These are phyloP conservation scores for Pseudonitzschia delicatissima DNA, from an alignment of 108 stramenopile genomes.

Conservation along the genomic window DNA sequence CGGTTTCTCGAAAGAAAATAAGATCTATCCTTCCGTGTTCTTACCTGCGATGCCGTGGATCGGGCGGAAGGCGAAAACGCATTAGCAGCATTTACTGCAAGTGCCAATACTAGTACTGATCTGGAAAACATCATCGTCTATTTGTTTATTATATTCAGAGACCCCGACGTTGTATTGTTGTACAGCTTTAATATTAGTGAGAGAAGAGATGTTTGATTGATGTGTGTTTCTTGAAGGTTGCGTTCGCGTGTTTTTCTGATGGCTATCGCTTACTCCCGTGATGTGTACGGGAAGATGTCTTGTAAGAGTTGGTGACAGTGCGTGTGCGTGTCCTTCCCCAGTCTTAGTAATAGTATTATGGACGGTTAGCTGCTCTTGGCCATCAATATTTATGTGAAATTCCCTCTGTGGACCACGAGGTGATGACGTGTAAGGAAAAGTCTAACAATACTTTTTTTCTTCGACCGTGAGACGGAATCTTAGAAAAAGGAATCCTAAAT, in stretches of 20 bases:
- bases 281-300: too few species aligned
- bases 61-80: slow-evolving; percentile 13
- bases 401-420: too few species aligned
- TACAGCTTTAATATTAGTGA: not conserved
- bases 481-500: not conserved
- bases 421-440: not conserved
- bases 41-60: slow-evolving; percentile 13
- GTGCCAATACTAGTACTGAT: slow-evolving; percentile 8
- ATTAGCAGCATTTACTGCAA: not conserved
- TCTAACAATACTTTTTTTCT: not conserved
- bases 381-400: not conserved
- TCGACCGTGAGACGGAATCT: not conserved
- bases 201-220: slow-evolving; percentile 6
- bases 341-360: slow-evolving; percentile 4
- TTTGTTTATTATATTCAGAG: not conserved
- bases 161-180: slow-evolving; percentile 2
- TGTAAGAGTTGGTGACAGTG: not conserved
- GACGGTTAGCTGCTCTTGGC: slow-evolving; percentile 2
- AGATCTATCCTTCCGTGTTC: not conserved
- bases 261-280: slow-evolving; percentile 11
- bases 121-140: slow-evolving; percentile 15
- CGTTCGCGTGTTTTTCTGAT: slow-evolving; percentile 8
- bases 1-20: not conserved
- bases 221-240: slow-evolving; percentile 6
- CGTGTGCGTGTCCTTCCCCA: slow-evolving; percentile 6